Evolutionary conservation across 192 early-diverging fungal species (phyloP), one percentile per base, ranked within the genome.

Genomic region (Coemansia sp.): DNA sequence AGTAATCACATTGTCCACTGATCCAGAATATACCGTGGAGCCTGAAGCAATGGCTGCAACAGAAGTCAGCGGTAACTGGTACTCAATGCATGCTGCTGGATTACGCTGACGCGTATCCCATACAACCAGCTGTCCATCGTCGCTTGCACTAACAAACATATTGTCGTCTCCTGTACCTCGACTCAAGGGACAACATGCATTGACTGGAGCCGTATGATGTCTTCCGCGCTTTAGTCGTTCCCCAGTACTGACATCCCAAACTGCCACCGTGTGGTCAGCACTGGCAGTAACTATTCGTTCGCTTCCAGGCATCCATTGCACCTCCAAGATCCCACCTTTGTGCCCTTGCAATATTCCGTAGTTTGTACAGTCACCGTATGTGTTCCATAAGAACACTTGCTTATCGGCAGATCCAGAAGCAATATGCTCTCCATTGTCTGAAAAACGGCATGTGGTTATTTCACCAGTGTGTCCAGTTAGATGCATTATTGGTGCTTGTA

Each of bases 331-430:
- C 3, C 91, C 76, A 35, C 91, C 87, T 47, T 80, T 82, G 63
- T 99, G 94, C 14, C 93, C 94, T 51, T 89, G 87, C 51, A 99
- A 76, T 14, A 90, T 70, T 5, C 86, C 87, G 61, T 91, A 95
- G 72, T 99, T 99, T 45, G 72, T 52, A 63, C 91, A 91, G 48
- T 95, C 94, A 5, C 94, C 90, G 62, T 91, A 89, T 12, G 91
- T 91, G 53, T 92, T 89, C 96, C 96, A 99, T 37, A 99, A 67
- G 55, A 93, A 85, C 18, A 97, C 89, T n/a, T 79, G 74, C 65
- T 84, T 78, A 65, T 97, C 96, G 44, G 82, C 83, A 33, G 86
- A 86, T 28, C 83, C 88, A 21, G 91, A 93, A 0, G 91, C 94
- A 40, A 99, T 47, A 52, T 88, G 79, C 41, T 88, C 75, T 54